phyloP scores from a whole-genome alignment of 805 yeast genomes.

The Pichia thaimueangensis region DNA sequence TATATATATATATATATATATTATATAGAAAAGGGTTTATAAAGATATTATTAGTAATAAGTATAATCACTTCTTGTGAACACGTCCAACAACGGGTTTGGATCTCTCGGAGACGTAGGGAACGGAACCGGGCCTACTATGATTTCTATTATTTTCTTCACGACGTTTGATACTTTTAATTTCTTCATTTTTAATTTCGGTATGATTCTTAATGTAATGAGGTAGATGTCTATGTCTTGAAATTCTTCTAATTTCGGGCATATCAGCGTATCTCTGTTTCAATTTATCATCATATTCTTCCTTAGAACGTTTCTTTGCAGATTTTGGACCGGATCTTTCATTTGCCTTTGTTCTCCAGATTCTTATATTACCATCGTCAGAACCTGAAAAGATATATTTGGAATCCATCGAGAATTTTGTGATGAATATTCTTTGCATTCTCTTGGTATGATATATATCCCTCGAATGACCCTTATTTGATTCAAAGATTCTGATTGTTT shows the following conservation, averaged over 20 bases:
- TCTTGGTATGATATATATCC: slow-evolving; percentile 91
- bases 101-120: slow-evolving; percentile 67
- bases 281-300: slow-evolving; percentile 87
- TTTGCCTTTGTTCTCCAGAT: slow-evolving; percentile 87
- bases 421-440: slow-evolving; percentile 93
- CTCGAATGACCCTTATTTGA: slow-evolving; percentile 78
- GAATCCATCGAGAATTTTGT: slow-evolving; percentile 85
- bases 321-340: slow-evolving; percentile 76
- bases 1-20: no score
- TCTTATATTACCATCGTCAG: slow-evolving; percentile 94
- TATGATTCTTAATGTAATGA: slow-evolving; percentile 76
- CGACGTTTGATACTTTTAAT: slow-evolving; percentile 66
- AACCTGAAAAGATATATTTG: slow-evolving; percentile 79
- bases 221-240: slow-evolving; percentile 92
- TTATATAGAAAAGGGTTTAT: not conserved
- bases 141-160: slow-evolving; percentile 76
- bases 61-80: slow-evolving; percentile 47
- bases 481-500: slow-evolving; percentile 77
- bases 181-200: slow-evolving; percentile 77
- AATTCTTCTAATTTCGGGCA: slow-evolving; percentile 94
- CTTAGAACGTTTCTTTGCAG: slow-evolving; percentile 72
- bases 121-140: slow-evolving; percentile 57
- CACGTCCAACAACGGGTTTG: slow-evolving; percentile 81
- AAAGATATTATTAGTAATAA: no score
- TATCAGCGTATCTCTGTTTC: slow-evolving; percentile 85